Evolutionary conservation across 352 stramenopile species (phyloP).

Genomic region (Elongisporangium anandrum): DNA sequence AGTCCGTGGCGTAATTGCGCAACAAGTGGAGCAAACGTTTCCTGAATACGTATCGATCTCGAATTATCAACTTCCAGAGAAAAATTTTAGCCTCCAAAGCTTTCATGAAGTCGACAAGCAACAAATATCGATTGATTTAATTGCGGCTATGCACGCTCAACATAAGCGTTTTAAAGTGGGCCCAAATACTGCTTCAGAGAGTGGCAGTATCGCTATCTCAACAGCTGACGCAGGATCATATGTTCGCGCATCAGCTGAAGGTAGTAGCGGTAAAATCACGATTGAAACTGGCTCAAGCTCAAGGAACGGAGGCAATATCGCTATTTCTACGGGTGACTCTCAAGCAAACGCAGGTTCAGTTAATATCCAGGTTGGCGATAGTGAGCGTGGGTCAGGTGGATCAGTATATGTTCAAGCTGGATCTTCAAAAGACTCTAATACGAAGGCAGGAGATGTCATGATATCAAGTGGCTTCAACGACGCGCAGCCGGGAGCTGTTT

Average conservation of each 20-base stretch:
- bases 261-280: conserved; percentile 25
- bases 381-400: conserved; percentile 23
- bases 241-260: conserved; percentile 21
- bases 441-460: conserved; percentile 21
- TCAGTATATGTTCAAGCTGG: conserved; percentile 34
- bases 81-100: conserved; percentile 84
- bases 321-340: conserved; percentile 22
- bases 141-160: conserved; percentile 87
- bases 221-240: conserved; percentile 41
- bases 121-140: conserved; percentile 86
- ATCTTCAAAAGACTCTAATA: conserved; percentile 15
- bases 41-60: conserved; percentile 90
- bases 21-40: conserved; percentile 89
- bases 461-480: conserved; percentile 23
- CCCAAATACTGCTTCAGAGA: conserved; percentile 33
- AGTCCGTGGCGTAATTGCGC: conserved; percentile 92
- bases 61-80: conserved; percentile 82
- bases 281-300: conserved; percentile 31
- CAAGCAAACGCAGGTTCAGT: conserved; percentile 21
- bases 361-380: conserved; percentile 24
- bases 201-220: conserved; percentile 38
- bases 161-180: conserved; percentile 62
- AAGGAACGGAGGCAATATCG: conserved; percentile 25
- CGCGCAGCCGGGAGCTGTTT: conserved; percentile 15
- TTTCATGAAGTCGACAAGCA: conserved; percentile 96